Base-by-base conservation (phyloP, 129 eudicot genomes). In the Flaveria sonorensis region DNA sequence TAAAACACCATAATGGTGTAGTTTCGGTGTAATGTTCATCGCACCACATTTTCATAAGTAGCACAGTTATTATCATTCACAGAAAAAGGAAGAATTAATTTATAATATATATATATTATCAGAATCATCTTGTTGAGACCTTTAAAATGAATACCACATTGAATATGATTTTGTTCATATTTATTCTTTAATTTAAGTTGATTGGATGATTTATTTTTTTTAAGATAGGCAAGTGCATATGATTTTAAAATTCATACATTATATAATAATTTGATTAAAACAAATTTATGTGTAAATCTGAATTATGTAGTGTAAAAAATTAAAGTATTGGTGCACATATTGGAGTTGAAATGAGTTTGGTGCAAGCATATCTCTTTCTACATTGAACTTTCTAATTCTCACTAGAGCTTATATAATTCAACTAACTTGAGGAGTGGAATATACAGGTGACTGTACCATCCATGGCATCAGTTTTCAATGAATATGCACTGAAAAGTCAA, bases 401-500 rank as follows among this genome's bases (percentile, higher is more conserved):
- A 36, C 30, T 65, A 56, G 12, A 64, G 39, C 39, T 77, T 59
- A 18, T 84, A 50, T 67, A 46, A 62, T 76, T 64, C 16, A 62
- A 52, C 73, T 78, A 76, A 77, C 72, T 67, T 60, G 53, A 68
- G 28, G 75, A 77, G 43, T 78, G 69, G 36, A 62, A 66, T 80
- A 7, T 83, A 47, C 96, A 95, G 99, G 97, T 95, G n/a, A 95
- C 99, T 10, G 89, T 95, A 63, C 99, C 99, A 85, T 95, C 99
- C 16, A 59, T 95, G 97, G 99, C 99, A 19, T 95, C 99, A 6
- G 99, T 95, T 72, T 95, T 77, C 85, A 95, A 95, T 85, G 99
- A 95, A 85, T 95, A 95, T 84, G 99, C 99, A 80, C 67, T 95
- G 68, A 95, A 95, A 89, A 95, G 97, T 83, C 99, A 95, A 81